Conservation (phyloP, 306 rosid species). For the Quercus berberidifolia region DNA sequence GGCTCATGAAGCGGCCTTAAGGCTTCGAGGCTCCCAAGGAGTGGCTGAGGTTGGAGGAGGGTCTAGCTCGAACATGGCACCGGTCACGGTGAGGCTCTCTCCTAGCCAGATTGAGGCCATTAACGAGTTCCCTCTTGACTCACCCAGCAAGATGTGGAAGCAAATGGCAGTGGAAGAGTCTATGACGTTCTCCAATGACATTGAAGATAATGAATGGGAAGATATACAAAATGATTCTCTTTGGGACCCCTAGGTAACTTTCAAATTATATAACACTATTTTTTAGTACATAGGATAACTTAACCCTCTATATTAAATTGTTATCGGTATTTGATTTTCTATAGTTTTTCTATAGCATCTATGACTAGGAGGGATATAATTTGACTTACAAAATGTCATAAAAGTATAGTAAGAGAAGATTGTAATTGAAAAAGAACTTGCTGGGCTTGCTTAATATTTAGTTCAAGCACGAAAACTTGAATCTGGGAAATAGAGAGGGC, state of each 20-base stretch:
- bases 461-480: background rate
- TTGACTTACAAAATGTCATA: background rate
- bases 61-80: conserved; percentile 4
- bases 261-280: background rate
- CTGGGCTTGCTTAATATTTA: background rate
- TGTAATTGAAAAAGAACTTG: background rate
- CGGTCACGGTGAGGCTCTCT: conserved; percentile 42
- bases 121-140: conserved; percentile 51
- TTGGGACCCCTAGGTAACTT: conserved; percentile 45
- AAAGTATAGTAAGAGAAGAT: background rate
- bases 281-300: background rate
- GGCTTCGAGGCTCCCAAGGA: conserved; percentile 14
- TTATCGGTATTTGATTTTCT: background rate
- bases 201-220: conserved; percentile 39
- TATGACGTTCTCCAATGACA: conserved; percentile 25
- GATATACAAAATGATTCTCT: conserved; percentile 32
- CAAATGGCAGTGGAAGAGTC: conserved; percentile 36
- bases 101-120: conserved; percentile 55
- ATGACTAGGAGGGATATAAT: background rate
- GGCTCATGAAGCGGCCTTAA: conserved; percentile 74
- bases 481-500: too few relatives aligned
- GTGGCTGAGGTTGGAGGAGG: background rate
- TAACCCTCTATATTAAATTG: background rate
- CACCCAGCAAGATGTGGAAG: conserved; percentile 43
- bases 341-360: background rate